Evolutionary conservation across 2,329 filamentous ascomycete species (phyloP).

Genomic region (Eutypa lata): DNA sequence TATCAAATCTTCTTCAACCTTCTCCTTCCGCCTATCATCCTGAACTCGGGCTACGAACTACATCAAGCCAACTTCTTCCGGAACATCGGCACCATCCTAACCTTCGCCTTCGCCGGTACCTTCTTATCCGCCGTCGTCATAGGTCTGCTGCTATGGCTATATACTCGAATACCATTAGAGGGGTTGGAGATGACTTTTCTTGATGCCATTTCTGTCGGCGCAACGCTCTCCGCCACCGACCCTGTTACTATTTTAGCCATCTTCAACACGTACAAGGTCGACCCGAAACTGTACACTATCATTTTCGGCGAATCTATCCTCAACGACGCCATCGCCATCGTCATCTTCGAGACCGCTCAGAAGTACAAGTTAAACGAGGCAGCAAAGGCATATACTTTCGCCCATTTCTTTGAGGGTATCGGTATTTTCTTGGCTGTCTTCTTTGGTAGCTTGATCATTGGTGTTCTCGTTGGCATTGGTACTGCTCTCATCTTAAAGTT

Average conservation of each 20-base stretch:
- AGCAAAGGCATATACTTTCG: conserved; percentile 67
- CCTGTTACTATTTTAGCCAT: conserved; percentile 97
- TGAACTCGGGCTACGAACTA: conserved; percentile 93
- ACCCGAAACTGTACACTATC: conserved; percentile 96
- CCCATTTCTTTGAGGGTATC: conserved; percentile 86
- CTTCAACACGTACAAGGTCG: conserved; percentile 99
- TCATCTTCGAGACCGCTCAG: conserved; percentile 96
- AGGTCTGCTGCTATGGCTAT: conserved; percentile 82
- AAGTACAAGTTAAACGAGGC: conserved; percentile 80
- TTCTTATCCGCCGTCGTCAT: conserved; percentile 97
- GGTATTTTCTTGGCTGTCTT: conserved; percentile 95
- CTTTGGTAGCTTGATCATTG: conserved; percentile 89
- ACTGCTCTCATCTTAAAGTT: conserved; percentile 91
- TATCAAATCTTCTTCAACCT: conserved; percentile 99
- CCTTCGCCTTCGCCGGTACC: conserved; percentile 94
- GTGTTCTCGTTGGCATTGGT: conserved; percentile 78
- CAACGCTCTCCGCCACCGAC: conserved; percentile 93
- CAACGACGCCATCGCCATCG: conserved; percentile 97
- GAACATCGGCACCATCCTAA: conserved; percentile 94
- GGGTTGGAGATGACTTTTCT: conserved; percentile 85
- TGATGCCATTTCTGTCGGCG: conserved; percentile 93
- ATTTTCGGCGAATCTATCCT: conserved; percentile 98
- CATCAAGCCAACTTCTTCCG: conserved; percentile 99
- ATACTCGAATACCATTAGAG: conserved; percentile 82
- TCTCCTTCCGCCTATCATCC: conserved; percentile 94